Evolutionary conservation across 2,329 filamentous ascomycete species (phyloP).

Genomic region (Aspergillus sp.): DNA sequence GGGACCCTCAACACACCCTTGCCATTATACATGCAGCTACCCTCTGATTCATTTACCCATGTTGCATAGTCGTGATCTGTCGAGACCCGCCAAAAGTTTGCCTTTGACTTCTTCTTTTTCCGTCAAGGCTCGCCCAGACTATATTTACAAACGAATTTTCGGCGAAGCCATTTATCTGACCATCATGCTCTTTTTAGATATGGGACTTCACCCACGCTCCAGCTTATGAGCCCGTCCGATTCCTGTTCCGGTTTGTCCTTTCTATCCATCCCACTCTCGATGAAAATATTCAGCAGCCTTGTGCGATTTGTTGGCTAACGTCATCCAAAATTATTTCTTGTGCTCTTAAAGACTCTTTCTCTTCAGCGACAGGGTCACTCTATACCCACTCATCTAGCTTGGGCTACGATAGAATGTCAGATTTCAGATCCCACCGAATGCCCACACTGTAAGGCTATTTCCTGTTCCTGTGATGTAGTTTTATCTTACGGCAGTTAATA

Average conservation of each 20-base stretch:
- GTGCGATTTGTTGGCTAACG: neutral
- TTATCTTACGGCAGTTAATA: slow-evolving; percentile 15
- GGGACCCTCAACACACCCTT: slow-evolving; percentile 11
- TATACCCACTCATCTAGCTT: slow-evolving; percentile 35
- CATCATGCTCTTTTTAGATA: slow-evolving; percentile 45
- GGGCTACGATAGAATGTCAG: slow-evolving; percentile 39
- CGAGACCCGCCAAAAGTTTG: neutral
- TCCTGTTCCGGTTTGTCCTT: slow-evolving; percentile 53
- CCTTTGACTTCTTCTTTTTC: slow-evolving; percentile 5
- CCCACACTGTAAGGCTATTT: slow-evolving; percentile 39
- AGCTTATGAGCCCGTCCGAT: slow-evolving; percentile 50
- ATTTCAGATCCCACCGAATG: slow-evolving; percentile 36
- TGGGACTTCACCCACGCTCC: slow-evolving; percentile 48
- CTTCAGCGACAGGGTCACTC: slow-evolving; percentile 31
- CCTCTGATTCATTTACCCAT: slow-evolving; percentile 11
- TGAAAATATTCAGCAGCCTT: neutral
- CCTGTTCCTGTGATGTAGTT: neutral
- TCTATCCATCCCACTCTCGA: neutral
- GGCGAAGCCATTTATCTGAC: slow-evolving; percentile 15
- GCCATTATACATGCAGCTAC: slow-evolving; percentile 6
- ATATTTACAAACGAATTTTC: neutral
- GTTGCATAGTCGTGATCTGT: slow-evolving; percentile 16
- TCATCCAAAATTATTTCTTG: slow-evolving; percentile 18
- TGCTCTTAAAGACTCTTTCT: slow-evolving; percentile 32
- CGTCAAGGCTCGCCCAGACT: neutral